Percentiles rank a stretch among this genome's conserved stretches.
Conservation (phyloP, 257 asterid genomes). For the Solanum chmielewskii region DNA sequence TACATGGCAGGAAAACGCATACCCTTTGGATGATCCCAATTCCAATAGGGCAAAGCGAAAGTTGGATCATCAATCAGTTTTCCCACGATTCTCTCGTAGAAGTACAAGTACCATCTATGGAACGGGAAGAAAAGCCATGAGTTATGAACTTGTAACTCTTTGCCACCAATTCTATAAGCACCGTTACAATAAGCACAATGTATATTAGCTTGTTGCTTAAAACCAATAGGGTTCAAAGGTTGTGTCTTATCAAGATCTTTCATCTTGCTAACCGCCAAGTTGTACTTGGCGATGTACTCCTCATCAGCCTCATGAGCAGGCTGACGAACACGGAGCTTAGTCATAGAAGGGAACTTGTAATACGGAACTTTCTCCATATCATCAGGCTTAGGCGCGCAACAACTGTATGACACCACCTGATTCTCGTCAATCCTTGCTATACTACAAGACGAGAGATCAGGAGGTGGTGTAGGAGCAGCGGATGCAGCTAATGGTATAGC, state of each 20-base stretch:
- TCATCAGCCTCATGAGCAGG: background rate
- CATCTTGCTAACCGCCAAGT: background rate
- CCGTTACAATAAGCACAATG: conserved; percentile 12
- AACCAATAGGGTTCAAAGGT: background rate
- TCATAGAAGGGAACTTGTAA: background rate
- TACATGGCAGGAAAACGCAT: conserved; percentile 5
- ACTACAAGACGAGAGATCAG: background rate
- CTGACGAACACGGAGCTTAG: background rate
- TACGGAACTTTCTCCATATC: background rate
- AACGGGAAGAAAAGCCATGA: conserved; percentile 1
- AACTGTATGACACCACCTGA: background rate
- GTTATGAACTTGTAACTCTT: background rate
- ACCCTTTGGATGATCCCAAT: conserved; percentile 1
- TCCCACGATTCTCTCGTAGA: conserved; percentile 4
- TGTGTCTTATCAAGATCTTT: background rate
- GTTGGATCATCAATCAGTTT: conserved; percentile 3
- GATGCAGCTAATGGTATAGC: background rate
- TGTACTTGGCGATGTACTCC: background rate
- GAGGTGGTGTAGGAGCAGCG: background rate
- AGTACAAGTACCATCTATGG: conserved; percentile 19
- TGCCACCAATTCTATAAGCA: background rate
- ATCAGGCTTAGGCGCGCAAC: background rate
- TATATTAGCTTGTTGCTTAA: conserved; percentile 1
- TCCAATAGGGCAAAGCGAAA: background rate
- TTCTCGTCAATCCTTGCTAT: background rate